Conservation (phyloP, 352 stramenopile genomes). For the Globisporangium ultimum region DNA sequence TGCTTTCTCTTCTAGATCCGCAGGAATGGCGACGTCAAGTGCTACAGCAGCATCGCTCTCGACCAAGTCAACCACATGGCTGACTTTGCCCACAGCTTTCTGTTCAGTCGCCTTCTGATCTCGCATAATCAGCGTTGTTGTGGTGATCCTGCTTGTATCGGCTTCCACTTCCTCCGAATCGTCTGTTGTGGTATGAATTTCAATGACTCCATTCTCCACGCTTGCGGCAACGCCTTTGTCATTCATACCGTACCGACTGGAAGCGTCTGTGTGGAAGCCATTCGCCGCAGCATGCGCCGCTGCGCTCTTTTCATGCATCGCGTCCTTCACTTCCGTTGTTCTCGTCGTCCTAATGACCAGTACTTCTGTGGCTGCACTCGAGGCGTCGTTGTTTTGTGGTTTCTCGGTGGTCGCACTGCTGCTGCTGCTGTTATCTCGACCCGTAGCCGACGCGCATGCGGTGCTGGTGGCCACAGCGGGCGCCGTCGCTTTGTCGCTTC, state of each 20-base stretch:
- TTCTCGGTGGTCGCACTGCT: constrained; percentile 1
- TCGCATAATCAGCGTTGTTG: not conserved
- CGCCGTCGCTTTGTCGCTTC: not conserved
- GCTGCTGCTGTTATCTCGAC: not conserved
- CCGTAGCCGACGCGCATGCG: not conserved
- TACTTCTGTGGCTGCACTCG: constrained; percentile 2
- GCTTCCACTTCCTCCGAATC: constrained; percentile 11
- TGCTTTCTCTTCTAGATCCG: not conserved
- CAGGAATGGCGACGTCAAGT: not conserved
- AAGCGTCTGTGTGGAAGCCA: not conserved
- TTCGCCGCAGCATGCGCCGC: not conserved
- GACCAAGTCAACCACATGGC: not conserved
- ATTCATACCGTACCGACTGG: not conserved
- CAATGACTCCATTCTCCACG: not conserved
- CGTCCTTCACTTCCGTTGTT: not conserved
- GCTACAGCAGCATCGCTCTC: not conserved
- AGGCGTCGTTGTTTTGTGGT: not conserved
- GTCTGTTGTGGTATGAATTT: not conserved
- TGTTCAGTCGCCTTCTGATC: not conserved
- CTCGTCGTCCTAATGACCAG: not conserved
- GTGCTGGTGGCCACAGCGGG: not conserved
- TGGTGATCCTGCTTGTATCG: constrained; percentile 1
- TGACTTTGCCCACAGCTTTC: not conserved
- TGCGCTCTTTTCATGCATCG: not conserved
- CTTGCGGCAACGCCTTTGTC: not conserved